Percentiles rank a stretch among this genome's conserved stretches.
Conservation (phyloP, 2,329 filamentous ascomycete species). For the Podosphaera xanthii region DNA sequence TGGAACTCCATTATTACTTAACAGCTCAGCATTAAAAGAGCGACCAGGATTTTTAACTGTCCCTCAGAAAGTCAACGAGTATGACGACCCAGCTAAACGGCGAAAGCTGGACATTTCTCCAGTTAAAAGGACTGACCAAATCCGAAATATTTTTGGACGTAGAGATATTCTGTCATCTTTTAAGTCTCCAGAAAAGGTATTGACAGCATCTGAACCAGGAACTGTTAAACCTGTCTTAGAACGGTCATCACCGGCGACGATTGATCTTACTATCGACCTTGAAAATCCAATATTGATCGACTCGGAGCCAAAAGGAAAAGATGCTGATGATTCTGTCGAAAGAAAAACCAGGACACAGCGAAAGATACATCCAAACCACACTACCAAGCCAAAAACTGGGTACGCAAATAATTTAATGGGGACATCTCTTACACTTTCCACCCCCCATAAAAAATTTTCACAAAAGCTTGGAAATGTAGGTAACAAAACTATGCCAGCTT, state of each 20-base stretch:
- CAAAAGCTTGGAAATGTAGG: background rate
- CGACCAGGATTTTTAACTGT: slow-evolving; percentile 17
- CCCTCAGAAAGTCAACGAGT: slow-evolving; percentile 5
- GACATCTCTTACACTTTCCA: slow-evolving; percentile 8
- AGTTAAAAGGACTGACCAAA: slow-evolving; percentile 25
- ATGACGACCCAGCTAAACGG: slow-evolving; percentile 20
- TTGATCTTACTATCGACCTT: slow-evolving; percentile 12
- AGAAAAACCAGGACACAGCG: slow-evolving; percentile 4
- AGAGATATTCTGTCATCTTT: slow-evolving; percentile 18
- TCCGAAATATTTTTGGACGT: slow-evolving; percentile 17
- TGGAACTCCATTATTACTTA: slow-evolving; percentile 33
- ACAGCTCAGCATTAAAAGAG: slow-evolving; percentile 42
- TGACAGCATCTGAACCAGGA: slow-evolving; percentile 10
- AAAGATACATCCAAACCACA: slow-evolving; percentile 4
- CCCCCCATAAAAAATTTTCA: background rate
- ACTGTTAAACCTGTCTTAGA: slow-evolving; percentile 4
- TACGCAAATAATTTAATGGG: slow-evolving; percentile 15
- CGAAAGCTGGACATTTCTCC: slow-evolving; percentile 19
- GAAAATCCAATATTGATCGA: slow-evolving; percentile 3
- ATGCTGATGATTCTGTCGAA: background rate
- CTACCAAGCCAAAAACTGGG: slow-evolving; percentile 6
- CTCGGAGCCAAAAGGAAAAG: background rate
- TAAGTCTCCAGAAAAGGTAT: slow-evolving; percentile 9
- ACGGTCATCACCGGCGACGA: slow-evolving; percentile 2
- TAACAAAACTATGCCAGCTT: too few species aligned